Base-by-base conservation (phyloP, 257 asterid genomes). In the Rauvolfia tetraphylla region DNA sequence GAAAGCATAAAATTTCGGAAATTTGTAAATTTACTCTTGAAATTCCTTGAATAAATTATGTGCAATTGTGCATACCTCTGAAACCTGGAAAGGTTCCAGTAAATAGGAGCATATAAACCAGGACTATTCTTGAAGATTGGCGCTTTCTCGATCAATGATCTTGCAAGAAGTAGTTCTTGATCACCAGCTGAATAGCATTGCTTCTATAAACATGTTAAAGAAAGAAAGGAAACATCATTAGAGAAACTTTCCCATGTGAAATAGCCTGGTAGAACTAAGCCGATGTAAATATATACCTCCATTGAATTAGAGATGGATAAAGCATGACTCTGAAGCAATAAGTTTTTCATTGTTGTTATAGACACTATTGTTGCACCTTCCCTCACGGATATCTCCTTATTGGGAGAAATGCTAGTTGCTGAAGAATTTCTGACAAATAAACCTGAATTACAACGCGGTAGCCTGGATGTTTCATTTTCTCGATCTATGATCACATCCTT, bases 101-200 rank as follows among this genome's bases (percentile, higher is more conserved):
- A 92, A 84, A 90, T 61, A 2, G 97, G 89, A 48, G 91, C 85
- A 78, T 92, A 79, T 57, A 92, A 79, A 54, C 74, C 57, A 15
- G 78, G 81, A 65, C 76, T 84, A 63, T 75, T 68, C 56, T 18
- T 13, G 75, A 57, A 48, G n/a, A 71, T 6, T n/a, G 83, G 49
- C 25, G 81, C 86, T 66, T 63, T 73, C 84, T 86, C 89, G 12
- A 92, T 88, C 77, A 83, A 69, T 34, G 77, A 73, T 76, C 87
- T 82, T 38, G 87, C 93, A 34, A 79, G 86, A 18, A 79, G 14
- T 68, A 92, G 74, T 61, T 84, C 88, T 63, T 80, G 81, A 85
- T 90, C 96, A 66, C 85, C 85, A 68, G 82, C 69, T 23, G 91
- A 81, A 85, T 86, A 74, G 90, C 93, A 89, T n/a, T 57, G 89